Evolutionary conservation across 495 filamentous ascomycete species (phyloP).

Genomic region (Tuber indicum): DNA sequence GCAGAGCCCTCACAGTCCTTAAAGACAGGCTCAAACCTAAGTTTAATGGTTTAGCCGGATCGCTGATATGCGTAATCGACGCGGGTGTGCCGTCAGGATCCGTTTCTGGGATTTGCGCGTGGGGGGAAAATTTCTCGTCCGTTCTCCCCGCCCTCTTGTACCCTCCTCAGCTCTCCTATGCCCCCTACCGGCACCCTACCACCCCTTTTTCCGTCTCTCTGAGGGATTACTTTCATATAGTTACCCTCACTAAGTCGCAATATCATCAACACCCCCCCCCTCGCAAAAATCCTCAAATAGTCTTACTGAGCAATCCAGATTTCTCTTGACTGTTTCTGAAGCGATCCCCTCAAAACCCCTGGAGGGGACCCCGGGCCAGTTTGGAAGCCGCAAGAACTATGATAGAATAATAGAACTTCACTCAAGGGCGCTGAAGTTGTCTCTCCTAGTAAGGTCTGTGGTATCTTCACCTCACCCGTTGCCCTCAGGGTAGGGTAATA

Average conservation of each 20-base stretch:
- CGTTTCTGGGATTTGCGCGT: not conserved
- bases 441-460: not conserved
- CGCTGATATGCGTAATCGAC: not conserved
- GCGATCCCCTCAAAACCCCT: not conserved
- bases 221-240: not conserved
- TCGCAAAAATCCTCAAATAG: not conserved
- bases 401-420: not conserved
- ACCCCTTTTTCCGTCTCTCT: not conserved
- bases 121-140: not conserved
- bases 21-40: not conserved
- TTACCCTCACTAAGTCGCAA: not conserved
- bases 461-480: not conserved
- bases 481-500: not conserved
- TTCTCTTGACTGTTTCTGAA: not conserved
- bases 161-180: not conserved
- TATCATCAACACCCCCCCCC: not conserved
- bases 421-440: not conserved
- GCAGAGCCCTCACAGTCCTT: not conserved
- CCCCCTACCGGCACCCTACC: not conserved
- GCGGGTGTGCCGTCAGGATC: not conserved
- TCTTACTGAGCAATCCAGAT: not conserved
- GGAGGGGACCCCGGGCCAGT: too few relatives aligned
- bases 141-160: not conserved
- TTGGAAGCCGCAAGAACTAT: not conserved
- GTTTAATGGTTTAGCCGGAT: not conserved